Evolutionary conservation across 306 rosid genomes (phyloP).

Genomic region (Herpetospermum pedunculosum): DNA sequence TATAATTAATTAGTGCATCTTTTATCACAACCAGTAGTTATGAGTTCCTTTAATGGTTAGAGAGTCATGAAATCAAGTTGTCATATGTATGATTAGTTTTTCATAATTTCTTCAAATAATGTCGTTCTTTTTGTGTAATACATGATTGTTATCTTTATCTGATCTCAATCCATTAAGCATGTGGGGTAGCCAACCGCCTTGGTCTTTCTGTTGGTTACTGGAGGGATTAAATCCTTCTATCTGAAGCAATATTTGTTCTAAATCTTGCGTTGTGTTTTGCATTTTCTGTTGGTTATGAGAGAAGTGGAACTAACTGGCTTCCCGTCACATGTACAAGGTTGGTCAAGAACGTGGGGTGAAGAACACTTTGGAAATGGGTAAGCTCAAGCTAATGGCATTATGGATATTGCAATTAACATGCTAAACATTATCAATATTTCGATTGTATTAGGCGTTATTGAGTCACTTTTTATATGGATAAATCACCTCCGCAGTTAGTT

Average conservation of each 20-base stretch:
- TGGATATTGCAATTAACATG: not conserved
- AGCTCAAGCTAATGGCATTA: constrained; percentile 1
- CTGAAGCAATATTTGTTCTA: constrained; percentile 1
- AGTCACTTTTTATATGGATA: not conserved
- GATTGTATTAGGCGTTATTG: not conserved
- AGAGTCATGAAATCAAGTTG: not conserved
- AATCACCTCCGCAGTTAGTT: not conserved
- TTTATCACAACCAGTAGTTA: not conserved
- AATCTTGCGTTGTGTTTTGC: not conserved
- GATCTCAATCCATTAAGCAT: not conserved
- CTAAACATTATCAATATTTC: not conserved
- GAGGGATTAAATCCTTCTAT: not conserved
- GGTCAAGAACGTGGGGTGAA: constrained; percentile 99
- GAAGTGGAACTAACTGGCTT: constrained; percentile 6
- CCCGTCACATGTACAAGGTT: constrained; percentile 43
- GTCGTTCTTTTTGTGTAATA: not conserved
- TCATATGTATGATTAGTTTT: not conserved
- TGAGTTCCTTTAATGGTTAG: not conserved
- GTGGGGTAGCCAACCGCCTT: not conserved
- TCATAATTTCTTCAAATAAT: not conserved
- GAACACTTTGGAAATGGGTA: constrained; percentile 99
- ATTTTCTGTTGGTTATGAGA: constrained; percentile 8
- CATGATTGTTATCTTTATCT: not conserved
- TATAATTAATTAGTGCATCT: not conserved
- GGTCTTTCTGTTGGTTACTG: not conserved